These are phyloP conservation scores for Citrullus mucosospermus DNA, from an alignment of 306 rosid genomes.

Conservation along the genomic window DNA sequence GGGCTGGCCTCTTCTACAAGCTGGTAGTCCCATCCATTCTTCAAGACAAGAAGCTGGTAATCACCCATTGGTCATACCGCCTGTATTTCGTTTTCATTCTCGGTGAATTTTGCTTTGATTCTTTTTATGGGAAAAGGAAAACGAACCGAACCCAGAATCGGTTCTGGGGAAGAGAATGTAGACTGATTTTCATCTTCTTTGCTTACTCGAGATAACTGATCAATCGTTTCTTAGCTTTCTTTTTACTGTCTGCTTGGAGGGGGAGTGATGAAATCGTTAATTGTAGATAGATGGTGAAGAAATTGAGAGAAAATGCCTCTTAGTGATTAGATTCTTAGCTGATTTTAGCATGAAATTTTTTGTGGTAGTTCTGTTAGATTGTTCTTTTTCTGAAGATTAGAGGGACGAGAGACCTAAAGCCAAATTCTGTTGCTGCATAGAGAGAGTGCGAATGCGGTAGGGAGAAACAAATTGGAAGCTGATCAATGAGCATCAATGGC, in stretches of 20 bases:
- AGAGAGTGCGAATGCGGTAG: background rate
- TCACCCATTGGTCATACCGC: background rate
- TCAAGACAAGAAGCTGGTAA: constrained; percentile 16
- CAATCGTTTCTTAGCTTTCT: background rate
- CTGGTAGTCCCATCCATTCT: constrained; percentile 4
- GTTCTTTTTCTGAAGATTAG: background rate
- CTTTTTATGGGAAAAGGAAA: background rate
- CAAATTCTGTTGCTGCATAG: background rate
- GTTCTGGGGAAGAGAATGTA: background rate
- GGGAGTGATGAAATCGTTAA: background rate
- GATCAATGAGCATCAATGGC: background rate
- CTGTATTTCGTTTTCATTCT: background rate
- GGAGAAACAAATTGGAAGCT: background rate
- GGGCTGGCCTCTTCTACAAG: constrained; percentile 10
- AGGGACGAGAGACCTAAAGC: background rate
- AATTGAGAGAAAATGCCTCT: background rate
- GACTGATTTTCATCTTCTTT: background rate
- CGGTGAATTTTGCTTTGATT: background rate
- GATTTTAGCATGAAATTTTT: background rate
- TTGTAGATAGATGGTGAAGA: background rate
- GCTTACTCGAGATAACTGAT: background rate
- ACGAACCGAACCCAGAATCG: background rate
- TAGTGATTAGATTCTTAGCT: background rate
- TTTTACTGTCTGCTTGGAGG: background rate
- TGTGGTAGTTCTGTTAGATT: background rate